Evolutionary conservation across 2,329 filamentous ascomycete genomes (phyloP), one percentile per base, ranked within the genome.

Genomic region (Paecilomyces dactylethromorphus): DNA sequence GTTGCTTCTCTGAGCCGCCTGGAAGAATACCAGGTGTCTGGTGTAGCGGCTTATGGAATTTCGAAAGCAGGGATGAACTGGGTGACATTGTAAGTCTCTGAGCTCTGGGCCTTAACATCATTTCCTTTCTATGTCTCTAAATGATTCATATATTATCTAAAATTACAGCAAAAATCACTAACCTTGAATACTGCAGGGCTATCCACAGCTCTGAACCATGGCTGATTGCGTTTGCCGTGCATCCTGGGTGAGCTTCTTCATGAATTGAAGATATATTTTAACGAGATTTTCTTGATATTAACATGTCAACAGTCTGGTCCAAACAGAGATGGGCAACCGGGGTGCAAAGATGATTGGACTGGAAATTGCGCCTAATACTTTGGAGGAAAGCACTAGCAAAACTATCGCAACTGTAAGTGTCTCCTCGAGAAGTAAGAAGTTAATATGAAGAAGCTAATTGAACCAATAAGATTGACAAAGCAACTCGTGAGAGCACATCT

Each of bases 241-340:
- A 65, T 53, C 65, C 65, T n/a, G 65, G 59, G 59, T 62, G 53
- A 58, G 58, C 39, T 18, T 6, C 5, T n/a, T 5, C 5, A 26
- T 26, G 5, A 26, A 3, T 26, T 29, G 2, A 29, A 29, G 26
- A 29, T 5, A 5, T 7, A 2, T 29, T 29, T 29, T 7, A 29
- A 29, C 7, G 26, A 29, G 26, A 29, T 29, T 5, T 29, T 2
- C 26, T n/a, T 15, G 11, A 45, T 21, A 2, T n/a, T 18, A 6
- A 15, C 12, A 22, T 32, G 39, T 7, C 6, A 24, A 49, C 49
- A 66, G 64, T 8, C 67, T 59, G 62, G 65, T 68, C 7, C 64
- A 65, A 53, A 68, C 67, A 1, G 66, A 66, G 1, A 53, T 66
- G 31, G 67, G 68, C 8, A 66, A 68, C 51, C 22, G 33, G 3